Base-by-base conservation (phyloP, 257 asterid genomes). In the Linaria vulgaris region DNA sequence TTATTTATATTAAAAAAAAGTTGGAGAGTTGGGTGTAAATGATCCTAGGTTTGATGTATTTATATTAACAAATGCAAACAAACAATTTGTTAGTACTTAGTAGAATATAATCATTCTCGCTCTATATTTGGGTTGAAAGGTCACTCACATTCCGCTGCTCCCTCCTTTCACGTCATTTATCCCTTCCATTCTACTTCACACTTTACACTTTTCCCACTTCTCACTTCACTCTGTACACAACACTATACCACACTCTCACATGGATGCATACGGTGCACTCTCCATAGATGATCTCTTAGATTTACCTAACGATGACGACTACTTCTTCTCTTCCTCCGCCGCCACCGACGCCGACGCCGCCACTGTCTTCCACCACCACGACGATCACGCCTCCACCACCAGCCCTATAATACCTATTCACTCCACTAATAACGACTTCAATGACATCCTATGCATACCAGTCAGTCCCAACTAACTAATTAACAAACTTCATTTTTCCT, bases 211-310 rank as follows among this genome's bases (percentile, higher is more conserved):
- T 9, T 19, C 55, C n/a, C 25, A 24, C 52, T n/a, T 19, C 27
- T 57, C 68, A 47, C 19, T 12, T 71, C 45, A 24, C 74, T 64
- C 76, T 60, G 64, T 39, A 3, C 41, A 9, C 61, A 52, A 31
- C 48, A 46, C 52, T 44, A 53, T 44, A 58, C 13, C 53, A 56
- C 25, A n/a, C 51, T 10, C 31, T 41, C 1, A 6, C 76, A 80
- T 84, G 90, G 94, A 87, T 71, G 80, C 74, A 8, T 85, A 75
- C 67, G 83, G 82, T 44, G 81, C 70, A 38, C 49, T 75, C 9
- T 62, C 86, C 5, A 83, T 85, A 56, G 96, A 88, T 20, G 90
- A 83, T 76, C 86, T 88, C 19, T 64, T 85, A 0, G 85, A 88
- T 76, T 71, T 83, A 8, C 85, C 96, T 0, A 76, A 71, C 41